phyloP scores from a whole-genome alignment of 2,329 filamentous ascomycete genomes.

The Colletotrichum graminicola region DNA sequence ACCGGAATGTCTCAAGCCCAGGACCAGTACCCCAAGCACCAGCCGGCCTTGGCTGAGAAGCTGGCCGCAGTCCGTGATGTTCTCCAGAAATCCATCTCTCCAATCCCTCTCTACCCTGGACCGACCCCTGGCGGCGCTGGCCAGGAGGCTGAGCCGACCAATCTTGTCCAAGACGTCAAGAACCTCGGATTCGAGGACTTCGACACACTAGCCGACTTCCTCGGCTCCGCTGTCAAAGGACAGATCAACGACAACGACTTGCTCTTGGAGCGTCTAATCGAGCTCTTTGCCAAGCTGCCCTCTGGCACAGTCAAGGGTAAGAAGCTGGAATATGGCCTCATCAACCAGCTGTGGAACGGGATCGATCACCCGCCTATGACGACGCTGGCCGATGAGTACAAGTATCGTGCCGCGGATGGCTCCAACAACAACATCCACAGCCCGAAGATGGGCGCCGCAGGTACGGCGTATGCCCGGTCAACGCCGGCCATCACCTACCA shows the following conservation, averaged over 20 bases:
- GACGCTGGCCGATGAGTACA: slow-evolving; percentile 39
- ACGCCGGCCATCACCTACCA: slow-evolving; percentile 40
- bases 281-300: slow-evolving; percentile 42
- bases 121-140: slow-evolving; percentile 7
- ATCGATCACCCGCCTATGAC: slow-evolving; percentile 44
- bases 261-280: slow-evolving; percentile 42
- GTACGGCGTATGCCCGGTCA: slow-evolving; percentile 42
- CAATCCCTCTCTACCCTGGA: slow-evolving; percentile 21
- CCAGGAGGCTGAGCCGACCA: slow-evolving; percentile 23
- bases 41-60: slow-evolving; percentile 33
- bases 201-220: slow-evolving; percentile 41
- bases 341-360: slow-evolving; percentile 43
- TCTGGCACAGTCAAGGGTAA: slow-evolving; percentile 38
- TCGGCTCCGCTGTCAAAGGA: slow-evolving; percentile 34
- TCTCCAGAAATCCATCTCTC: slow-evolving; percentile 28
- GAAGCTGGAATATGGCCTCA: slow-evolving; percentile 39
- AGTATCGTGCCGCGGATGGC: slow-evolving; percentile 44
- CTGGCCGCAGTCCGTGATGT: slow-evolving; percentile 32
- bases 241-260: slow-evolving; percentile 41
- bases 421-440: slow-evolving; percentile 42
- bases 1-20: slow-evolving; percentile 26
- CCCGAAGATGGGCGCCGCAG: slow-evolving; percentile 42
- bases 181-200: slow-evolving; percentile 43
- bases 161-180: slow-evolving; percentile 41
- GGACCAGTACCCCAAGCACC: slow-evolving; percentile 35